Conservation (phyloP, 331 rosid species). For the Spiraea crenata region DNA sequence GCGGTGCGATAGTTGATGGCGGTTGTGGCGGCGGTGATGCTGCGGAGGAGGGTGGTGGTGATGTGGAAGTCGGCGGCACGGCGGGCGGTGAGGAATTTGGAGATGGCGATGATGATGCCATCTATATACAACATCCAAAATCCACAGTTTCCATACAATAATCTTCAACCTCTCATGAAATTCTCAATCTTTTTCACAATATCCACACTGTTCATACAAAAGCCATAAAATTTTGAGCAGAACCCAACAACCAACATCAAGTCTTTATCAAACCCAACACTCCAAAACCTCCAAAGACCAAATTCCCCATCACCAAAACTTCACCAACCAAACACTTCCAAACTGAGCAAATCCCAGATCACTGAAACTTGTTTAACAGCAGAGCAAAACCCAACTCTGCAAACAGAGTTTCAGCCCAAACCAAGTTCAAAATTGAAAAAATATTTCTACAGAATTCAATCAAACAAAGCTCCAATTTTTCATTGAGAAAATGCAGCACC, state of each 20-base stretch:
- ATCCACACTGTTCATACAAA: constrained; percentile 3
- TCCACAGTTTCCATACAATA: not conserved
- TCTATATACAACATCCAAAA: constrained; percentile 23
- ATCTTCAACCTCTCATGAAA: constrained; percentile 14
- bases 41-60: constrained; percentile 28
- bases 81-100: constrained; percentile 37
- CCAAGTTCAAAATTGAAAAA: not conserved
- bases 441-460: not conserved
- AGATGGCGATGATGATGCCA: constrained; percentile 66
- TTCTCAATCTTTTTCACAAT: constrained; percentile 7
- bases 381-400: constrained; percentile 21
- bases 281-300: constrained; percentile 28
- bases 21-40: constrained; percentile 22
- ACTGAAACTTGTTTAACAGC: not conserved
- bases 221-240: constrained; percentile 4
- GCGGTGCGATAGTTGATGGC: constrained; percentile 26
- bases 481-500: constrained; percentile 14
- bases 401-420: constrained; percentile 18
- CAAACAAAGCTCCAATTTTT: constrained; percentile 9
- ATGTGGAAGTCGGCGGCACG: constrained; percentile 37
- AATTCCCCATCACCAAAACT: constrained; percentile 33
- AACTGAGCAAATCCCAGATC: constrained; percentile 10
- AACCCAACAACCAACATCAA: constrained; percentile 20
- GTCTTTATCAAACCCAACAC: constrained; percentile 21
- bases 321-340: constrained; percentile 30